Evolutionary conservation across 2,329 filamentous ascomycete genomes (phyloP).

Genomic region (Hypoxylon sp.): DNA sequence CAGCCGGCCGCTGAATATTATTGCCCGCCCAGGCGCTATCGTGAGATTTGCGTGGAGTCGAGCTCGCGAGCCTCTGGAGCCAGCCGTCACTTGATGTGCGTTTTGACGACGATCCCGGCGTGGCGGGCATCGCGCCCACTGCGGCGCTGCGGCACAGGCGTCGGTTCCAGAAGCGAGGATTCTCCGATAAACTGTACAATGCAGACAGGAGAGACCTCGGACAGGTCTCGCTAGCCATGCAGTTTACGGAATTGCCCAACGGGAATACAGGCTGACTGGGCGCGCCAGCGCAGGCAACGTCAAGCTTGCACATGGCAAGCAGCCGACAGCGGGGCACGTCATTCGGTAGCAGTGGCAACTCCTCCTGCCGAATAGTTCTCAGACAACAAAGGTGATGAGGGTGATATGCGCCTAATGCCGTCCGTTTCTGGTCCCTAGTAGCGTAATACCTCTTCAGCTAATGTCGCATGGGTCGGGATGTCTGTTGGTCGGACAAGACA

Average conservation of each 20-base stretch:
- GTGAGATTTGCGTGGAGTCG: conserved; percentile 23
- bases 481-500: conserved; percentile 29
- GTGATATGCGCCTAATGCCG: conserved; percentile 10
- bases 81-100: conserved; percentile 17
- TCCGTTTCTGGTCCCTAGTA: conserved; percentile 25
- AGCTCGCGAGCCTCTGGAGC: conserved; percentile 6
- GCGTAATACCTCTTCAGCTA: conserved; percentile 17
- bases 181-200: conserved; percentile 17
- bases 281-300: conserved; percentile 8
- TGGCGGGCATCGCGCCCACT: conserved; percentile 9
- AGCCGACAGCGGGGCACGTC: conserved; percentile 20
- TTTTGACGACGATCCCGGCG: conserved; percentile 16
- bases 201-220: conserved; percentile 13
- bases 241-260: conserved; percentile 28
- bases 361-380: conserved; percentile 12
- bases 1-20: too few relatives aligned
- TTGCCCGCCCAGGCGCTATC: too few relatives aligned
- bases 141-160: conserved; percentile 13
- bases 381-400: conserved; percentile 3
- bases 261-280: conserved; percentile 13
- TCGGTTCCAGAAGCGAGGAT: conserved; percentile 16
- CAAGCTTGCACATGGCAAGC: conserved; percentile 2
- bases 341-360: conserved; percentile 26
- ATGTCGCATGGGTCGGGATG: conserved; percentile 31
- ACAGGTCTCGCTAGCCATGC: too few relatives aligned